Conservation (phyloP, 2,329 filamentous ascomycete species). For the Monilinia fructicola region DNA sequence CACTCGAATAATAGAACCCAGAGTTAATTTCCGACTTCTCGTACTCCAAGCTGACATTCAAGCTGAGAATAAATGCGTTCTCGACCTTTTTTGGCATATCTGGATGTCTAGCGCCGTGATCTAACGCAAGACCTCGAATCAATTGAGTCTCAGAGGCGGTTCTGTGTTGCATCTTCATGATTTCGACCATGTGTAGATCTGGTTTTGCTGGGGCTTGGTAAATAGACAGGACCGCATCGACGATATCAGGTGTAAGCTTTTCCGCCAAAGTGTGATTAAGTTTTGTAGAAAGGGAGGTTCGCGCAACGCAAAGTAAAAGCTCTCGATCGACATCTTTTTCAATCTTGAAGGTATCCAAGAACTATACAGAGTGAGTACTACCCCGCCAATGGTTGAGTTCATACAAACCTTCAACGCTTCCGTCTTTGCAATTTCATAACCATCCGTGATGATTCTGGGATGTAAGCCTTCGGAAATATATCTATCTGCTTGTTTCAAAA, state of each 20-base stretch:
- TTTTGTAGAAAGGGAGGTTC: conserved; percentile 94
- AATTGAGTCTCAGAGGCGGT: conserved; percentile 94
- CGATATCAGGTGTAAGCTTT: conserved; percentile 90
- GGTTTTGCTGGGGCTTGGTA: conserved; percentile 88
- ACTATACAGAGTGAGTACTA: conserved; percentile 51
- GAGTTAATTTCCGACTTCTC: conserved; percentile 99
- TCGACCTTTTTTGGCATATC: conserved; percentile 97
- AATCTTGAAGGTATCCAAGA: conserved; percentile 92
- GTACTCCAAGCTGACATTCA: conserved; percentile 97
- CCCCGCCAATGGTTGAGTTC: not conserved
- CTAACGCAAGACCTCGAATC: conserved; percentile 86
- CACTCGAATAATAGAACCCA: conserved; percentile 96
- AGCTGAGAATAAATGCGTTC: conserved; percentile 90
- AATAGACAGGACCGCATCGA: conserved; percentile 93
- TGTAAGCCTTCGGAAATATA: conserved; percentile 97
- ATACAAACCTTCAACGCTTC: conserved; percentile 76
- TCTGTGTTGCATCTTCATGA: conserved; percentile 99
- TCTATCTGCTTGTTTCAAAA: conserved; percentile 95
- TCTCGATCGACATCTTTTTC: conserved; percentile 86
- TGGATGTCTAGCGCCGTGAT: conserved; percentile 93
- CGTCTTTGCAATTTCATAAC: conserved; percentile 93
- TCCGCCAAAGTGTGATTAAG: conserved; percentile 85
- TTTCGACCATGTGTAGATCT: conserved; percentile 98
- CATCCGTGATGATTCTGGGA: conserved; percentile 93
- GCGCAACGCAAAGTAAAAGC: conserved; percentile 86